Base-by-base conservation (phyloP, 2,329 filamentous ascomycete genomes). In the Diaporthe sp. region DNA sequence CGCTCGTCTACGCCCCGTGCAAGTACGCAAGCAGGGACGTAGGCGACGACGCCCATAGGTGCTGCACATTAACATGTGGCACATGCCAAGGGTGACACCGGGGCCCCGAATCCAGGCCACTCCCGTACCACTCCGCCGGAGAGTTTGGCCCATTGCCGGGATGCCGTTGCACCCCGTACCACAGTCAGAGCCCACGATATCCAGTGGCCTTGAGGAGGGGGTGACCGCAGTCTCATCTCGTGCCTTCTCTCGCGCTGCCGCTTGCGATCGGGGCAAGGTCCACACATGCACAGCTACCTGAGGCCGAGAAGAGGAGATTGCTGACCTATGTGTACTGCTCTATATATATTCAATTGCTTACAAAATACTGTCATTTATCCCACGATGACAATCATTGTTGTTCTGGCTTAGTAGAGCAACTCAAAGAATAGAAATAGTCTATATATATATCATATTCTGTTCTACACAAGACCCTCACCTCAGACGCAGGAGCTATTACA, bases 121-220 rank as follows among this genome's bases (percentile, higher is more conserved):
- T 53, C 42, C 49, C 46, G 65, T 69, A 69, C 65, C 65, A 69
- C 65, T 55, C 65, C 65, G 49, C 65, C 65, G 65, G 65, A 69
- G 65, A 69, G 65, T 69, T 69, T 69, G 49, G 12, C 65, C 34
- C 49, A 69, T 3, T 39, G 46, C 65, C 65, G 65, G 65, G 65
- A 69, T 42, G 53, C 49, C 46, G 62, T 68, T 68, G 62, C 62
- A 69, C 44, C 65, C 31, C 15, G 65, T 28, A 69, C 28, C 8
- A 53, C 65, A 10, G 28, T n/a, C 44, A 53, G 34, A 37, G 44
- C 28, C 34, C 31, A 22, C 65, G 53, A 39, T 31, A 31, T 68
- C 46, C 46, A 17, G 44, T 51, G 28, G 28, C 17, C 62, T 53
- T 39, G 28, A 53, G 22, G 17, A 5, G 12, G 6, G n/a, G 51